Base-by-base conservation (phyloP, 768 basidiomycete species). In the Lactarius psammicola region DNA sequence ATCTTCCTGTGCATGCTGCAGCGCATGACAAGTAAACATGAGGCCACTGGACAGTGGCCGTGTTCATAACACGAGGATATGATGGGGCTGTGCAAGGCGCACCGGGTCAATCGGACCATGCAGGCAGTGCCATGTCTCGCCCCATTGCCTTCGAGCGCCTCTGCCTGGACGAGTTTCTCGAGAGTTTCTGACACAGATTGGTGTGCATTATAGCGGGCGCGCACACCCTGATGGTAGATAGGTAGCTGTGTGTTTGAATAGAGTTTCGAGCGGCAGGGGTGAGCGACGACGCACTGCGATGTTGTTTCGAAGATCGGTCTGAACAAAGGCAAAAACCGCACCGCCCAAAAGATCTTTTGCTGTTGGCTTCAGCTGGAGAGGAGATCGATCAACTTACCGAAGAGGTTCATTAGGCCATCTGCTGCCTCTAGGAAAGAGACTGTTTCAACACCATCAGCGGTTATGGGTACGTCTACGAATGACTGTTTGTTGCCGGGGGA, bases 351-450 rank as follows among this genome's bases (percentile, higher is more conserved):
- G 78, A 76, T 90, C 89, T 89, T 30, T 31, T 55, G 60, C 11
- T 18, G 18, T 26, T 38, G 18, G 4, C 10, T 55, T 20, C 20
- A 30, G 8, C 30, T 18, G 49, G 5, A n/a, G 33, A 23, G 58
- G 31, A 46, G 59, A 61, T 63, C 67, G 62, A 49, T 66, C 59
- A 13, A 64, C 83, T 64, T 68, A 88, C 89, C 87, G 73, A 90
- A 90, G 78, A 91, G 78, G 61, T 83, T 79, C 18, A 89, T 80
- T 31, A 98, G 82, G 20, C 92, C 95, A 76, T 96, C 93, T 23
- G 93, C 86, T 0, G 95, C 95, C 72, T 92, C 88, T 55, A 94
- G 80, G 80, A 98, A 98, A 15, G 82, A 75, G 23, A 78, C 72
- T 0, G 94, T 93, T 73, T 94, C 87, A 59, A 98, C 86, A 17